Evolutionary conservation across 1,139 yeast species (phyloP).

Genomic region (Debaryomyces fabryi): DNA sequence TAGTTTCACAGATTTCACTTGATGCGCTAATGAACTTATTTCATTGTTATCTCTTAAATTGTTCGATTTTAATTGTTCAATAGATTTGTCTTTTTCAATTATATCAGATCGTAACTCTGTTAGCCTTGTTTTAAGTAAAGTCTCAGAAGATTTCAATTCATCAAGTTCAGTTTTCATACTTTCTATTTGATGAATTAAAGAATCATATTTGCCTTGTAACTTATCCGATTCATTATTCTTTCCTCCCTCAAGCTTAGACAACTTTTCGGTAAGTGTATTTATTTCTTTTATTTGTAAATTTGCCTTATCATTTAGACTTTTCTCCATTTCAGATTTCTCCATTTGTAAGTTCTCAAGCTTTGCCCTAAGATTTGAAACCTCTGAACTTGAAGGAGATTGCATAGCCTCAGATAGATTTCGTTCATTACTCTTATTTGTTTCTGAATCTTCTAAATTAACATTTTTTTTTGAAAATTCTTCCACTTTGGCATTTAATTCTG

Average conservation of each 20-base stretch:
- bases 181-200: neutral
- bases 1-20: neutral
- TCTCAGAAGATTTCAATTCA: neutral
- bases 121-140: neutral
- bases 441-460: neutral
- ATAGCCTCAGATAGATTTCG: neutral
- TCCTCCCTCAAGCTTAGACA: neutral
- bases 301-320: neutral
- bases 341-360: constrained; percentile 1
- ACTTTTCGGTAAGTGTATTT: neutral
- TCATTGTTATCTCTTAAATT: neutral
- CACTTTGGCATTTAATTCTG: constrained; percentile 16
- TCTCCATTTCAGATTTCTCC: constrained; percentile 1
- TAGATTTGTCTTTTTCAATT: constrained; percentile 2
- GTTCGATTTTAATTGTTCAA: neutral
- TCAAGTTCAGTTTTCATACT: constrained; percentile 6
- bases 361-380: neutral
- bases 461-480: neutral
- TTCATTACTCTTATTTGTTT: neutral
- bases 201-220: neutral
- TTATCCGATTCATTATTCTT: neutral
- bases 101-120: constrained; percentile 18
- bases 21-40: neutral
- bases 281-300: constrained; percentile 3
- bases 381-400: neutral